Evolutionary conservation across 75 land plant genomes (phyloP), one percentile per base, ranked within the genome.

Genomic region (Pinus albicaulis): DNA sequence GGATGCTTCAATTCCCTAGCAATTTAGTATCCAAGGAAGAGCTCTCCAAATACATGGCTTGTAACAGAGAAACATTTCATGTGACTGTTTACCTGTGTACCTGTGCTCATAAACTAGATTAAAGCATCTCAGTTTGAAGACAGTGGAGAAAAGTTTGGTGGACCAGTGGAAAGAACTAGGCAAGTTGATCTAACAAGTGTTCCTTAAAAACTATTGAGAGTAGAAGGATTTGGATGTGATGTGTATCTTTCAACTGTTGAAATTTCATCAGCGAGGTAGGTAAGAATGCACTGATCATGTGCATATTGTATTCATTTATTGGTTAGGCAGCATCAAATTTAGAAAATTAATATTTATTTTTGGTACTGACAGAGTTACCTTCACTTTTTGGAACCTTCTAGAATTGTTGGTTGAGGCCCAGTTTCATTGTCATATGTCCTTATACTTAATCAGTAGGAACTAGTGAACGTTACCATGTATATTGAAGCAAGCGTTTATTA

Each of bases 141-240:
- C 12, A 68, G 71, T 68, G 71, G 23, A 41, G 71, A 68, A 68
- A 38, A 38, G 71, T 68, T 68, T 68, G 22, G 11, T 68, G 71
- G 71, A 41, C n/a, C 44, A 68, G 53, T 20, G 52, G 41, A 41
- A 22, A 68, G 71, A 68, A 68, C 53, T 44, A 68, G 71, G 48
- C 71, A 68, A 36, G 71, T 68, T 68, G 52, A 68, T 68, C 23
- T 68, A 28, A 11, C 25, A 14, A 14, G 19, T 38, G 52, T 68
- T 22, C 48, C 41, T 41, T 68, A 23, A 41, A 36, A 68, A 12
- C 24, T 68, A 36, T n/a, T 52, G 71, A 66, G 41, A 41, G n/a
- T 68, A 68, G 23, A 10, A 44, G n/a, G 48, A 68, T 38, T 41
- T 38, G 48, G 5, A 41, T 68, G 71, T 68, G 44, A 68, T 31